Evolutionary conservation across 2,329 filamentous ascomycete species (phyloP), one percentile per base, ranked within the genome.

Genomic region (Ophiocordyceps australis): DNA sequence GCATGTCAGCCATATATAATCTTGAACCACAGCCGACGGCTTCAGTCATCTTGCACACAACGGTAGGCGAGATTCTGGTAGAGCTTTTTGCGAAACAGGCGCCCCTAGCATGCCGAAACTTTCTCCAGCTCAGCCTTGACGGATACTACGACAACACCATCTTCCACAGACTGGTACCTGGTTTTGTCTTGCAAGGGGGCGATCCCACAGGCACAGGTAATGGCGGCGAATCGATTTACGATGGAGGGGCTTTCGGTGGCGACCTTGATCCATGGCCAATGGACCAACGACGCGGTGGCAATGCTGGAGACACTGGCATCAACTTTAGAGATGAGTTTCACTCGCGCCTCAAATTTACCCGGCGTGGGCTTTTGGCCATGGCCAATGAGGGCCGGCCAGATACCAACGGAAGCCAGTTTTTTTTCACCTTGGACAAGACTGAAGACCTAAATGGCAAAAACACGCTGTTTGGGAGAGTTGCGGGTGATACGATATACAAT

Each of bases 31-130:
- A 86, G 44, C 82, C 89, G 23, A 94, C 86, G 30, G 89, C 79
- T 14, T 93, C 89, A 36, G 82, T 80, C 29, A 74, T 94, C 37
- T 63, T 98, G 22, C 76, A 91, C 50, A 98, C 89, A 8, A 92
- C 81, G 6, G 62, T 75, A 23, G 89, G 89, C 50, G 85, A 93
- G 42, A 65, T 98, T 30, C 74, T 79, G 20, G 67, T 98, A 51
- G 82, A 93, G 50, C 73, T 98, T 30, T 98, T 93, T 59, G 85
- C 85, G 12, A 89, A 89, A 45, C 89, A 98, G 52, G 78, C 81
- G 1, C 89, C 89, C 7, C 62, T 94, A 33, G 78, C 89, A 15
- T 83, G 76, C 45, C 82, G 86, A 38, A 95, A 94, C 57, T 98
- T 98, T 52, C 65, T 98, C 20, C 89, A 98, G 50, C 76, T 85